Percentiles rank a stretch among this genome's conserved stretches.
phyloP scores from a whole-genome alignment of 305 asterid genomes.

The Solanum hybrid region DNA sequence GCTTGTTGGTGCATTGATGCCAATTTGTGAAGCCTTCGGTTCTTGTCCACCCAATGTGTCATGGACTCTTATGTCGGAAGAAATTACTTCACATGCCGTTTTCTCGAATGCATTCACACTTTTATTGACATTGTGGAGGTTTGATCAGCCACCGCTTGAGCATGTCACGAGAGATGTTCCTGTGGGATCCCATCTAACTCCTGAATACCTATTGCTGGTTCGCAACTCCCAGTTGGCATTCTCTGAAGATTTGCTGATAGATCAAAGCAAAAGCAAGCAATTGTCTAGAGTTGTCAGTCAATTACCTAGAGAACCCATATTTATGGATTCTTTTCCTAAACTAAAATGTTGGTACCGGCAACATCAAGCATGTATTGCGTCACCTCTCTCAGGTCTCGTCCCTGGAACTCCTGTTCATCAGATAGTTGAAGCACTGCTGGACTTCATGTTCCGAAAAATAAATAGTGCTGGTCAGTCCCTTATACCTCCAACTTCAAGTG shows the following conservation, averaged over 20 bases:
- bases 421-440: conserved; percentile 15
- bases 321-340: conserved; percentile 22
- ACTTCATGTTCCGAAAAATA: conserved; percentile 13
- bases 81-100: conserved; percentile 10
- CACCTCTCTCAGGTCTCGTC: conserved; percentile 20
- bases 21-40: conserved; percentile 26
- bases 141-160: conserved; percentile 19
- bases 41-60: conserved; percentile 12
- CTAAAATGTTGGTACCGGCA: conserved; percentile 17
- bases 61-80: conserved; percentile 1
- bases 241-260: not conserved
- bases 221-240: conserved; percentile 16
- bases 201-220: conserved; percentile 18
- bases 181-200: conserved; percentile 20
- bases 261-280: not conserved
- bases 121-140: conserved; percentile 20
- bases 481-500: conserved; percentile 6
- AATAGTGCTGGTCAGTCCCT: conserved; percentile 8
- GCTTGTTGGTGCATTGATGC: conserved; percentile 26
- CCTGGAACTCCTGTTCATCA: conserved; percentile 20
- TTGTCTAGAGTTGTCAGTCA: not conserved
- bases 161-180: conserved; percentile 13
- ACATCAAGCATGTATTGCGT: conserved; percentile 22
- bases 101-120: conserved; percentile 23
- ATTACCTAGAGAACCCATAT: conserved; percentile 11